A percentile compares a stretch with the other conserved stretches of the same genome.
These are phyloP conservation scores for Xylaria sp. DNA, from an alignment of 2,329 filamentous ascomycete genomes.

Conservation along the genomic window DNA sequence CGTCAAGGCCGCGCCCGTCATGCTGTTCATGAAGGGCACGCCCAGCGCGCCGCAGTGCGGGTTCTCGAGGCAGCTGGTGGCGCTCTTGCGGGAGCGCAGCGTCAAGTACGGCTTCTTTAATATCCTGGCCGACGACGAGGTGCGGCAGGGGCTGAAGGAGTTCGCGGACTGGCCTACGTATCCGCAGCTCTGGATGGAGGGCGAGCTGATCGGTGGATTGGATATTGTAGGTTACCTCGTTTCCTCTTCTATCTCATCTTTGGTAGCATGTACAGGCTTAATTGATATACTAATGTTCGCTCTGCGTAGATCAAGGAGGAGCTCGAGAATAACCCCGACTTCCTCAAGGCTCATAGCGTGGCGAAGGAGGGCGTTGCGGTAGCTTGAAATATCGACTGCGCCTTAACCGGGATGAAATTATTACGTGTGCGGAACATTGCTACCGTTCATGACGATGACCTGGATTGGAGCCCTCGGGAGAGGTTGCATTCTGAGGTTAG, in stretches of 20 bases:
- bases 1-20: constrained; percentile 94
- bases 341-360: constrained; percentile 79
- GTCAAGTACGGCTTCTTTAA: constrained; percentile 99
- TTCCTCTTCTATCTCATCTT: not conserved
- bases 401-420: not conserved
- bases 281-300: constrained; percentile 20
- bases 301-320: constrained; percentile 86
- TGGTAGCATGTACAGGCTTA: not conserved
- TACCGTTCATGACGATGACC: constrained; percentile 3
- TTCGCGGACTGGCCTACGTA: constrained; percentile 99
- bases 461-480: not conserved
- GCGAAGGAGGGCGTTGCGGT: constrained; percentile 55
- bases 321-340: constrained; percentile 82
- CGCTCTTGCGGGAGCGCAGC: constrained; percentile 84
- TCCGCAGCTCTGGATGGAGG: constrained; percentile 91
- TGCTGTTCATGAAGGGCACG: constrained; percentile 99
- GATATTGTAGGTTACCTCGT: constrained; percentile 81
- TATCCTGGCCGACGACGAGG: constrained; percentile 96
- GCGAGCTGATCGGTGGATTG: constrained; percentile 90
- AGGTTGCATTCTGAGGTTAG: constrained; percentile 6
- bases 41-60: constrained; percentile 88
- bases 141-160: constrained; percentile 94
- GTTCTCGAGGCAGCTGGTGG: constrained; percentile 91
- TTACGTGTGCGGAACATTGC: not conserved
- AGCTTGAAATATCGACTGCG: constrained; percentile 27